These are phyloP conservation scores for Haplosporangium gracile DNA, from an alignment of 192 early-diverging fungal genomes.

Conservation along the genomic window DNA sequence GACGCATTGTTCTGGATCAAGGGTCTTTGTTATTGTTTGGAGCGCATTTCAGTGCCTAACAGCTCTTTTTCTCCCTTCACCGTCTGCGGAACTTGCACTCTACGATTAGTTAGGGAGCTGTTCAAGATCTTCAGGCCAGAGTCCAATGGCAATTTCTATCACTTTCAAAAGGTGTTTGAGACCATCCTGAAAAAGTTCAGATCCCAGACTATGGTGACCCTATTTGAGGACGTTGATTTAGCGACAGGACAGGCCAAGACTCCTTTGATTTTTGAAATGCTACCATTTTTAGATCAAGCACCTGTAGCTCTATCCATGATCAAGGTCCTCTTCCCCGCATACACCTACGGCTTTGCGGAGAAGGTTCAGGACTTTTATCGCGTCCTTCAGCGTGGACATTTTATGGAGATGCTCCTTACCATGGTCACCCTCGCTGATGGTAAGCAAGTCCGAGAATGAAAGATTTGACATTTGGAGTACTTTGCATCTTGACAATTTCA, in stretches of 20 bases:
- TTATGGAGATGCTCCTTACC: conserved; percentile 48
- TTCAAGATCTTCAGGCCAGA: conserved; percentile 55
- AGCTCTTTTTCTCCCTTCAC: neutral
- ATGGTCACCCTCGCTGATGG: conserved; percentile 38
- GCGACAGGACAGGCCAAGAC: conserved; percentile 27
- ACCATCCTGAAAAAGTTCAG: conserved; percentile 49
- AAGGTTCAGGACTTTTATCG: conserved; percentile 39
- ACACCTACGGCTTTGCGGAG: conserved; percentile 42
- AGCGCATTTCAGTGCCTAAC: neutral
- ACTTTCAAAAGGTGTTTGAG: conserved; percentile 54
- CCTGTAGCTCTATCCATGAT: conserved; percentile 37
- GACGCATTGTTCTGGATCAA: neutral
- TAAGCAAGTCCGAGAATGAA: neutral
- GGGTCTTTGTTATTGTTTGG: neutral
- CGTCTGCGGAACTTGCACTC: neutral
- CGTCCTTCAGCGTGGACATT: conserved; percentile 27
- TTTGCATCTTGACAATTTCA: neutral
- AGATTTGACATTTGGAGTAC: neutral
- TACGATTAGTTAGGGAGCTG: conserved; percentile 32
- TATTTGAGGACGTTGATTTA: conserved; percentile 39
- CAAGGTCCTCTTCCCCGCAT: conserved; percentile 43
- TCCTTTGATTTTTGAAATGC: conserved; percentile 46
- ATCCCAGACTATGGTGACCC: conserved; percentile 45
- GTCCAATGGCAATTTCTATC: conserved; percentile 55
- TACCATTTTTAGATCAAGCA: conserved; percentile 44